Evolutionary conservation across 805 yeast species (phyloP), one percentile per base, ranked within the genome.

Genomic region (Scheffersomyces ergatensis): DNA sequence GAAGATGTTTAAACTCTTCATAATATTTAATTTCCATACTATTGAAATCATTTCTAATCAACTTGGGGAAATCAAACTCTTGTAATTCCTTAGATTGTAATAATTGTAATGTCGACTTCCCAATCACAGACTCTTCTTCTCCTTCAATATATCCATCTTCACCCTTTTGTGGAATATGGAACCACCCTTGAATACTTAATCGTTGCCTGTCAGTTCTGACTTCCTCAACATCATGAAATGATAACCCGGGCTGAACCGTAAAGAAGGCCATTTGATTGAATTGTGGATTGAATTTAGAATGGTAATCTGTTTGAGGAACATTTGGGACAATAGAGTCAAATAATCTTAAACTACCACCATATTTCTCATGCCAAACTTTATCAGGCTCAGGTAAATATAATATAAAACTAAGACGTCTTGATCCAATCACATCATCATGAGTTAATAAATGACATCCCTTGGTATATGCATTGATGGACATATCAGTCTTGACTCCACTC

Each of bases 211-310:
- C 96, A 1, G 83, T 96, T 45, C 83, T 77, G 1, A 95, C 99
- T 61, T 93, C 99, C 65, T 95, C 98, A 11, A 93, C 99, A 54
- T 95, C 99, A 61, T 93, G 99, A 75, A 93, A 93, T 2, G 96
- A 86, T 36, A 84, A 76, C 0, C 99, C 99, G 0, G 99, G 99
- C 57, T 89, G 93, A 12, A 93, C 98, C 4, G 85, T 84, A 72
- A 93, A 93, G 57, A 93, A 88, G 0, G 98, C 97, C 57, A 93
- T 83, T 62, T 93, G 97, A 59, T 93, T 93, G 73, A 93, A 93
- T 50, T 87, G 95, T 1, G 99, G 99, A 0, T 89, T 85, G 27
- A 93, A 67, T 51, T 82, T 81, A 20, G 74, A 72, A 23, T 76
- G 65, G 48, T 66, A 79, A 63, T 92, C 98, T 1, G 95, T 74